phyloP scores from a whole-genome alignment of 768 basidiomycete genomes.

The Vishniacozyma victoriae region DNA sequence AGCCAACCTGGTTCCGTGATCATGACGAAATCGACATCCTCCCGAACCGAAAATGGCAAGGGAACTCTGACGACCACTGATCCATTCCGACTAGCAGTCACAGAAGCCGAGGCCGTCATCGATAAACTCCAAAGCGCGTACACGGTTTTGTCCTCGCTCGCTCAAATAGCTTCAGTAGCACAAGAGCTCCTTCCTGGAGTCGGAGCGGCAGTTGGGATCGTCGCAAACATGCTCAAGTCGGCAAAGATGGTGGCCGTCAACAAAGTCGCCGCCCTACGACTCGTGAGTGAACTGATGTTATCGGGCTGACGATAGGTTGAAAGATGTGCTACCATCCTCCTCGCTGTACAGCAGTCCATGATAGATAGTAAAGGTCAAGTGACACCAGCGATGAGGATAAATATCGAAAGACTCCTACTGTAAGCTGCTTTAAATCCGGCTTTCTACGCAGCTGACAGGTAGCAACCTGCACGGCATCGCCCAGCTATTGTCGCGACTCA shows the following conservation, averaged over 20 bases:
- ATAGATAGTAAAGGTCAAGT: constrained; percentile 18
- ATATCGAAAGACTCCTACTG: constrained; percentile 19
- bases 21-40: too few relatives aligned
- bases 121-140: constrained; percentile 16
- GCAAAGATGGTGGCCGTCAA: constrained; percentile 21
- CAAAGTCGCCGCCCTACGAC: constrained; percentile 26
- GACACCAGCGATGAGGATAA: constrained; percentile 14
- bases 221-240: constrained; percentile 17
- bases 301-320: constrained; percentile 24
- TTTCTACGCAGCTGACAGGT: neutral
- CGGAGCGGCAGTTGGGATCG: constrained; percentile 18
- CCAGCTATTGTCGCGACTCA: constrained; percentile 57
- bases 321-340: constrained; percentile 24
- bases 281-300: constrained; percentile 7
- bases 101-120: constrained; percentile 17
- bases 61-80: neutral
- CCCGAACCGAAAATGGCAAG: neutral
- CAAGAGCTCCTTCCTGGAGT: constrained; percentile 28
- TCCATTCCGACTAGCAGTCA: constrained; percentile 12
- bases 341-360: constrained; percentile 23
- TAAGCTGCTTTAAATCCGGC: constrained; percentile 4
- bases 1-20: too few relatives aligned
- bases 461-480: constrained; percentile 29
- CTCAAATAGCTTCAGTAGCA: constrained; percentile 8
- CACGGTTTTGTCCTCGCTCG: constrained; percentile 7